phyloP scores from a whole-genome alignment of 495 filamentous ascomycete genomes.

The Penicillium crystallinum region DNA sequence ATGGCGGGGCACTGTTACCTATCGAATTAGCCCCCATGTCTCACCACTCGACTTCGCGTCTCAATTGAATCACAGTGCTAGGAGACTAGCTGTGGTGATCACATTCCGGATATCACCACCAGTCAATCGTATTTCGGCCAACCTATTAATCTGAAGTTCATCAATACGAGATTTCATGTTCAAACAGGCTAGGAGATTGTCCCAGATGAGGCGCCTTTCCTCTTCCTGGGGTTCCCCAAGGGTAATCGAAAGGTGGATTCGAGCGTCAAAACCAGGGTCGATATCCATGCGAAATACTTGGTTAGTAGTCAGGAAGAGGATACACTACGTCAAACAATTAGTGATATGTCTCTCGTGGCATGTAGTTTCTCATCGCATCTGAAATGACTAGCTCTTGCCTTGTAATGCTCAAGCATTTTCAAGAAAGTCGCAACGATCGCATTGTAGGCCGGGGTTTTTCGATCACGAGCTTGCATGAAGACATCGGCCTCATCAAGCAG shows the following conservation, averaged over 20 bases:
- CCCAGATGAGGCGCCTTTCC: constrained; percentile 26
- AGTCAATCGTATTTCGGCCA: constrained; percentile 22
- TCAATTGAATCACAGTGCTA: constrained; percentile 10
- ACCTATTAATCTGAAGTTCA: constrained; percentile 28
- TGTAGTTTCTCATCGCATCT: too few relatives aligned
- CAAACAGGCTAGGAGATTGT: constrained; percentile 23
- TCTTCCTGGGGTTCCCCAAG: constrained; percentile 38
- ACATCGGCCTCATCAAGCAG: constrained; percentile 47
- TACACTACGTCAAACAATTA: constrained; percentile 35
- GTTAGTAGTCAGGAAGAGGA: constrained; percentile 58
- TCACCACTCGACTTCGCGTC: too few relatives aligned
- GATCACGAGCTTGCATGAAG: constrained; percentile 37
- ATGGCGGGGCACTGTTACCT: too few relatives aligned
- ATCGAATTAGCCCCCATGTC: too few relatives aligned
- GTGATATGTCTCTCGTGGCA: neutral
- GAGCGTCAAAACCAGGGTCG: constrained; percentile 47
- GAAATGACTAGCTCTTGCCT: too few relatives aligned
- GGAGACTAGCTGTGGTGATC: constrained; percentile 37
- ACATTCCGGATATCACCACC: constrained; percentile 49
- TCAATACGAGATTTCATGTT: constrained; percentile 15
- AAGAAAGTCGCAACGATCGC: constrained; percentile 47
- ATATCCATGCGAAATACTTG: constrained; percentile 35
- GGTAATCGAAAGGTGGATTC: constrained; percentile 46
- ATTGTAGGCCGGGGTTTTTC: constrained; percentile 34
- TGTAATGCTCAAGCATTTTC: constrained; percentile 48